Conservation (phyloP, 2,329 filamentous ascomycete genomes). For the Trichophyton simii region DNA sequence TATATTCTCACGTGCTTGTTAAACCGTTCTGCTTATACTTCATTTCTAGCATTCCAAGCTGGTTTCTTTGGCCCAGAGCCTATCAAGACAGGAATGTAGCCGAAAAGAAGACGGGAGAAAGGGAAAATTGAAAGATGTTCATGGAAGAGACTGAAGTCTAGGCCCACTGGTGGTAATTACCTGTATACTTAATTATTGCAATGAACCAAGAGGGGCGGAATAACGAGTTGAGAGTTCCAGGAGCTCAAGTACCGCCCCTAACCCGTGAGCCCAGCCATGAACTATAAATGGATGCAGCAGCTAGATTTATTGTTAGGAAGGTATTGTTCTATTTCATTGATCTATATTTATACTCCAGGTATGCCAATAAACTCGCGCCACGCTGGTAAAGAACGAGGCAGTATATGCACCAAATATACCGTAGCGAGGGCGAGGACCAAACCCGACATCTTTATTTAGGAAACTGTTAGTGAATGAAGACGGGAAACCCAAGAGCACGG, state of each 20-base stretch:
- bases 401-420: conserved; percentile 41
- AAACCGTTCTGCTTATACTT: conserved; percentile 13
- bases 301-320: background rate
- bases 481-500: background rate
- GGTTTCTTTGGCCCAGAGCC: conserved; percentile 28
- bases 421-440: conserved; percentile 36
- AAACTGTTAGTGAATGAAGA: conserved; percentile 6
- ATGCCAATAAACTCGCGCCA: conserved; percentile 37
- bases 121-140: background rate
- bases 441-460: conserved; percentile 34
- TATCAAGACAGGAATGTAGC: conserved; percentile 2
- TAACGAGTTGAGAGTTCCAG: background rate
- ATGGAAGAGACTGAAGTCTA: background rate
- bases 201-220: background rate
- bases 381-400: conserved; percentile 34
- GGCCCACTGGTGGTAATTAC: background rate
- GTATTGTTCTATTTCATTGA: background rate
- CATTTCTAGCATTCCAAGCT: conserved; percentile 23
- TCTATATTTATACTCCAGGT: conserved; percentile 24
- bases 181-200: background rate
- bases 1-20: background rate
- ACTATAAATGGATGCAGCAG: background rate
- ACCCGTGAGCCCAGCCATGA: background rate
- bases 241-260: background rate
- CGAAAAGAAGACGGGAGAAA: background rate